A percentile compares a stretch with the other conserved stretches of the same genome.
Conservation (phyloP, 257 asterid species). For the Salvia rosmarinus region DNA sequence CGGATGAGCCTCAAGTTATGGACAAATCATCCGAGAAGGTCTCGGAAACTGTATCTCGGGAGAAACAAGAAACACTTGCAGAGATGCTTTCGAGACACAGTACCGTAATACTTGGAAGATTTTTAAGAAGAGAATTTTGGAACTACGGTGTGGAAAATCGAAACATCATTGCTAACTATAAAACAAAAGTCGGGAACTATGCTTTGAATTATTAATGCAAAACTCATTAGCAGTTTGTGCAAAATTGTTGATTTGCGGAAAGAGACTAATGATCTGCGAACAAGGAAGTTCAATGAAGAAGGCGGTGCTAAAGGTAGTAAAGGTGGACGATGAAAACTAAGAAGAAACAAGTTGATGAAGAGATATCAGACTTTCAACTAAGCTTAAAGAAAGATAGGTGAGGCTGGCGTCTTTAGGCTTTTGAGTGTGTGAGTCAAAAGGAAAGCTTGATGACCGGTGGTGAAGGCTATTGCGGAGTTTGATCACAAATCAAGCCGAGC, state of each 20-base stretch:
- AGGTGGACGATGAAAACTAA: constrained; percentile 97
- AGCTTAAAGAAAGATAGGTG: constrained; percentile 73
- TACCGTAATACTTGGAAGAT: not conserved
- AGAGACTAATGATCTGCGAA: constrained; percentile 74
- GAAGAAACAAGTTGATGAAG: constrained; percentile 95
- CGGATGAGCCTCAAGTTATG: constrained; percentile 24
- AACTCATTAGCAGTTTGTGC: constrained; percentile 5
- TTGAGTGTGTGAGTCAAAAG: constrained; percentile 45
- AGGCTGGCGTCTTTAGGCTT: constrained; percentile 80
- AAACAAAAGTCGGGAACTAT: not conserved
- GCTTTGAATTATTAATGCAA: not conserved
- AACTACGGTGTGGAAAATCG: not conserved
- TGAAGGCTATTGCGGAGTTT: constrained; percentile 88
- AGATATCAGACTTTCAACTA: constrained; percentile 65
- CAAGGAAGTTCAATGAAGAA: constrained; percentile 83
- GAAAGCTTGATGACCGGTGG: constrained; percentile 74
- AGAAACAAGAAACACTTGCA: constrained; percentile 32
- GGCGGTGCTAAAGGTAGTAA: constrained; percentile 96
- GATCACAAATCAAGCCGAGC: constrained; percentile 57
- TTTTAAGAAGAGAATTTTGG: not conserved
- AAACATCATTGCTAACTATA: not conserved
- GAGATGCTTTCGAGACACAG: constrained; percentile 38
- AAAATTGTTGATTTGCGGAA: constrained; percentile 53
- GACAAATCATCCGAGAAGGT: constrained; percentile 6
- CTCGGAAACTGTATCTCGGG: constrained; percentile 18